phyloP scores from a whole-genome alignment of 2,329 filamentous ascomycete species.

The Penicillium verrucosum region DNA sequence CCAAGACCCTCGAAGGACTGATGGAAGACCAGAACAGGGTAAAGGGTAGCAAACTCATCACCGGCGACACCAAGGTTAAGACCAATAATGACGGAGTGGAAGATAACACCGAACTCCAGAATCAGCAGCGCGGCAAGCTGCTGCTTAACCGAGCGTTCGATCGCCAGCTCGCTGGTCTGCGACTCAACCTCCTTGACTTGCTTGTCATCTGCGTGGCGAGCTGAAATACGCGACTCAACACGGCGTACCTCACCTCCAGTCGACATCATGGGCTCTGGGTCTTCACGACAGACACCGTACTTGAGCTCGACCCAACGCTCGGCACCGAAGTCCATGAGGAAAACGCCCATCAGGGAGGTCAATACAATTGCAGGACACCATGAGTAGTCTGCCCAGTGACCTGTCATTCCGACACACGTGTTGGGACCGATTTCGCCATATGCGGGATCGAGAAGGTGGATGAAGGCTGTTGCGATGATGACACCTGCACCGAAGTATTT shows the following conservation, averaged over 20 bases:
- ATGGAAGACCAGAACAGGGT: constrained; percentile 61
- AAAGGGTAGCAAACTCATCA: constrained; percentile 56
- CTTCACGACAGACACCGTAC: constrained; percentile 23
- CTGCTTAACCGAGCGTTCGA: constrained; percentile 34
- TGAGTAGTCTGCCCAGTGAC: constrained; percentile 50
- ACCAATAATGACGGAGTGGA: constrained; percentile 63
- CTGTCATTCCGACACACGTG: constrained; percentile 55
- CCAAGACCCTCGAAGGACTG: constrained; percentile 63
- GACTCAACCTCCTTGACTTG: constrained; percentile 16
- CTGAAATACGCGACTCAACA: not conserved
- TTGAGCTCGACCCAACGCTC: constrained; percentile 25
- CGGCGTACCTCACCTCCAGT: constrained; percentile 2
- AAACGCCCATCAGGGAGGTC: constrained; percentile 48
- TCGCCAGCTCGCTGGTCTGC: constrained; percentile 5
- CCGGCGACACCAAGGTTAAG: constrained; percentile 60
- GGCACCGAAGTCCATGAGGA: constrained; percentile 32
- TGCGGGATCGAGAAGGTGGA: constrained; percentile 49
- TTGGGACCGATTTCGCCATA: constrained; percentile 45
- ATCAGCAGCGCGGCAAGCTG: constrained; percentile 44
- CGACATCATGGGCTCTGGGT: constrained; percentile 22
- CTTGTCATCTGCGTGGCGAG: constrained; percentile 10
- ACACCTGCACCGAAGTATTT: constrained; percentile 49
- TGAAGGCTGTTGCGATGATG: constrained; percentile 48
- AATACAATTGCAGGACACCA: constrained; percentile 55
- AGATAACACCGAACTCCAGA: constrained; percentile 61